phyloP scores from a whole-genome alignment of 768 basidiomycete genomes.

The Udeniomyces megalosporus region DNA sequence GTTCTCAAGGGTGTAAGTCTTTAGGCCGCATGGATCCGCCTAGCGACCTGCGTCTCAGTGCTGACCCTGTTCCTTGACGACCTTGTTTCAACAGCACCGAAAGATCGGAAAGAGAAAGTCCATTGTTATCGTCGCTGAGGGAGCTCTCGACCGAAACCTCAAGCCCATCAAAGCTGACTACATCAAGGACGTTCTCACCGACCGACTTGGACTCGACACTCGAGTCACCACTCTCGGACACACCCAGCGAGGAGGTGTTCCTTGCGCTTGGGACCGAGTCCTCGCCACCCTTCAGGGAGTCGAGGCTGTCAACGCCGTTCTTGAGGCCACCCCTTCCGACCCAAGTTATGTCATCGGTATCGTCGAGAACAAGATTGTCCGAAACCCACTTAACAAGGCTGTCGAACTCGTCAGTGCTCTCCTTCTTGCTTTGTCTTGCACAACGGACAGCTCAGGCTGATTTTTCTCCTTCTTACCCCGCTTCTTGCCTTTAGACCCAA shows the following conservation, averaged over 20 bases:
- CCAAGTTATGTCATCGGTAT: slow-evolving; percentile 97
- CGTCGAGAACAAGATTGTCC: slow-evolving; percentile 83
- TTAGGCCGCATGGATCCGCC: slow-evolving; percentile 24
- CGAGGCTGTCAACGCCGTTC: slow-evolving; percentile 74
- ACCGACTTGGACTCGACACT: slow-evolving; percentile 80
- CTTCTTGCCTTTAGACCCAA: slow-evolving; percentile 52
- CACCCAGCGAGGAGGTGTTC: slow-evolving; percentile 85
- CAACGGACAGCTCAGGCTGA: background rate
- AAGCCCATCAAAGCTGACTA: slow-evolving; percentile 84
- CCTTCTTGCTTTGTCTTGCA: background rate
- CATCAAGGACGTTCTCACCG: slow-evolving; percentile 73
- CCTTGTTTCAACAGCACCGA: slow-evolving; percentile 49
- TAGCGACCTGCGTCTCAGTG: background rate
- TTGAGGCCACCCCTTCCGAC: slow-evolving; percentile 69
- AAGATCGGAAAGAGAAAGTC: slow-evolving; percentile 88
- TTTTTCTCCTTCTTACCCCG: background rate
- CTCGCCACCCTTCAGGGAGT: slow-evolving; percentile 91
- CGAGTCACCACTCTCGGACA: slow-evolving; percentile 94
- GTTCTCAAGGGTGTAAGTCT: slow-evolving; percentile 55
- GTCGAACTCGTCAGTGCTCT: slow-evolving; percentile 56
- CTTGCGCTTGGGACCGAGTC: slow-evolving; percentile 84
- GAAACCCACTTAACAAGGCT: slow-evolving; percentile 81
- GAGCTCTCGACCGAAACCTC: slow-evolving; percentile 70
- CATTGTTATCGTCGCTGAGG: slow-evolving; percentile 95
- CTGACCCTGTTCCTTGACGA: background rate